Evolutionary conservation across 1,139 yeast genomes (phyloP), one percentile per base, ranked within the genome.

Genomic region (Sugiyamaella japonica): DNA sequence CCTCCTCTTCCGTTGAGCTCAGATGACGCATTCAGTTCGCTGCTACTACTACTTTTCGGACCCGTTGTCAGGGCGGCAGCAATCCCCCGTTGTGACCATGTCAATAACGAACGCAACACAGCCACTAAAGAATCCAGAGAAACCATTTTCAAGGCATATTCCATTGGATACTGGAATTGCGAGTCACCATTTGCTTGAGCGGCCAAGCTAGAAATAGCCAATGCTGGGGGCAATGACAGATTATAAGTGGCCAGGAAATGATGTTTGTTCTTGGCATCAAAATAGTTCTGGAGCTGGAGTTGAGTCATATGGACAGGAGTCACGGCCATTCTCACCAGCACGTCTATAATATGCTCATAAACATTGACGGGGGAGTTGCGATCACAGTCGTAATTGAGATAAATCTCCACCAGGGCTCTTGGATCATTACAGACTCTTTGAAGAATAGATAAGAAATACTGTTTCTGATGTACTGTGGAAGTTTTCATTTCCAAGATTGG

Each of bases 301-400:
- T 83, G 80, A 0, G 95, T 80, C 10, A 86, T 83, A 23, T 85
- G 95, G 4, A 86, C 85, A 59, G 90, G 79, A 0, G 85, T 78
- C 44, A 88, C 75, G 0, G 97, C 85, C 56, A 86, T 73, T 61
- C 81, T 82, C 5, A 96, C 86, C 61, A 93, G 76, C 62, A 86
- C 85, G 62, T 89, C 93, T 54, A 90, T 82, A 40, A 89, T 75
- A 53, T 82, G 79, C 70, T 95, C 99, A 69, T 93, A 89, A 50
- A 91, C 78, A 68, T 93, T 93, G 48, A 96, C 89, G 78, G 86
- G 81, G 6, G 81, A 76, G 15, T 86, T 79, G 12, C 72, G 65
- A 68, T 90, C 97, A 74, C 99, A 95, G 70, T 95, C 99, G 70
- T 93, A 95, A 70, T 95, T 95, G 65, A 95, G 79, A 67, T 91